Percentiles rank a stretch among this genome's conserved stretches.
Evolutionary conservation across 2,329 filamentous ascomycete genomes (phyloP).

Genomic region (Aspergillus sp.): DNA sequence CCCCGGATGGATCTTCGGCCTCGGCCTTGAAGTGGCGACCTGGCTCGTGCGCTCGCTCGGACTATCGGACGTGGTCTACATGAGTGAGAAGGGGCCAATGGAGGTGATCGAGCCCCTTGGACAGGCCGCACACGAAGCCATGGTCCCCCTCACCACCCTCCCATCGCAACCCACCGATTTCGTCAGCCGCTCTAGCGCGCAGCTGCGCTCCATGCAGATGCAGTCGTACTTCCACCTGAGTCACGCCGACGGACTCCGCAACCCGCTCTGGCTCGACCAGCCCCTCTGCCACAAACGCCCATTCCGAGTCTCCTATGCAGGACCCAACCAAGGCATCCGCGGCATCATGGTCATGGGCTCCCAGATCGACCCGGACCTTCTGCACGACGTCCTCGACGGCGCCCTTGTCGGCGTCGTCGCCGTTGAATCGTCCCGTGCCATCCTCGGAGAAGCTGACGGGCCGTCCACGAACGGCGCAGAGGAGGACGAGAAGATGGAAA

Average conservation of each 20-base stretch:
- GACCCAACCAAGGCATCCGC: conserved; percentile 44
- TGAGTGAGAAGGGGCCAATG: conserved; percentile 50
- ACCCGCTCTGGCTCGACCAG: conserved; percentile 45
- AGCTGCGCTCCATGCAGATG: conserved; percentile 58
- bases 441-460: conserved; percentile 18
- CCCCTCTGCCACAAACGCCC: conserved; percentile 49
- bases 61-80: conserved; percentile 54
- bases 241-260: conserved; percentile 25
- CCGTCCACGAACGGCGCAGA: background rate
- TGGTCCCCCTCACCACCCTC: conserved; percentile 45
- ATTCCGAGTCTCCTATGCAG: conserved; percentile 52
- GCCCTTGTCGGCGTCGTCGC: conserved; percentile 54
- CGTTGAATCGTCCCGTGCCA: conserved; percentile 41
- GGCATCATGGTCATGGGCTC: conserved; percentile 55
- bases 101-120: conserved; percentile 45
- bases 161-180: conserved; percentile 47
- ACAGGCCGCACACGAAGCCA: conserved; percentile 37
- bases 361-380: conserved; percentile 46
- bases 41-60: conserved; percentile 47
- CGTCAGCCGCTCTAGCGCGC: conserved; percentile 49
- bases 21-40: conserved; percentile 50
- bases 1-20: conserved; percentile 56
- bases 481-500: background rate
- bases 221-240: conserved; percentile 60
- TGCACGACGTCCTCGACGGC: conserved; percentile 54